phyloP scores from a whole-genome alignment of 768 basidiomycete species.

The Mycena crocata region DNA sequence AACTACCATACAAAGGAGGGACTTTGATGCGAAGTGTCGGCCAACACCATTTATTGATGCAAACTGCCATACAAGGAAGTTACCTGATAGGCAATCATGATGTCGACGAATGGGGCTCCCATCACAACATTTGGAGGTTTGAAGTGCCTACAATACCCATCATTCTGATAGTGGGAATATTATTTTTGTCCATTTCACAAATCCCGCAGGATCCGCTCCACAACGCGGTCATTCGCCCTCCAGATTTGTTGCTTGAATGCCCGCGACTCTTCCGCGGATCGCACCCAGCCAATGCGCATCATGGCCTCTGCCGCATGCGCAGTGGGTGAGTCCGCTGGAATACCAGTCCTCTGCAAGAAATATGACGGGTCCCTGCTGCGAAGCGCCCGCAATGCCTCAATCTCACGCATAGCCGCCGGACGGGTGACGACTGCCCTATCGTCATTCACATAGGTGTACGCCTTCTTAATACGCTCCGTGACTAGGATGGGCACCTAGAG shows the following conservation, averaged over 20 bases:
- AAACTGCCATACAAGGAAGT: no score
- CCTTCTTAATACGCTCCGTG: slow-evolving; percentile 50
- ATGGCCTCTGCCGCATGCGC: slow-evolving; percentile 40
- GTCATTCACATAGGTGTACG: slow-evolving; percentile 54
- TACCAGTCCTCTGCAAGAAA: slow-evolving; percentile 35
- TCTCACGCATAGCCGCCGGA: slow-evolving; percentile 53
- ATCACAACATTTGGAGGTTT: no score
- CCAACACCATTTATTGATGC: no score
- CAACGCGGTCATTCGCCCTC: slow-evolving; percentile 45
- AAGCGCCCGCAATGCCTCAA: slow-evolving; percentile 51
- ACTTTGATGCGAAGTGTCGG: no score
- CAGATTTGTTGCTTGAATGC: slow-evolving; percentile 47
- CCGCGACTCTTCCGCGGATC: slow-evolving; percentile 38
- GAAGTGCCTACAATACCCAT: no score
- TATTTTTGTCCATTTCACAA: no score
- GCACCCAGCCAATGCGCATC: slow-evolving; percentile 47
- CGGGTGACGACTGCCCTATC: slow-evolving; percentile 50
- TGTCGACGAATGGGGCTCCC: no score
- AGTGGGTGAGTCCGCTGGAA: slow-evolving; percentile 29
- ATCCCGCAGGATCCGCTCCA: slow-evolving; percentile 45
- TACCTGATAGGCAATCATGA: no score
- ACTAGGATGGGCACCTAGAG: slow-evolving; percentile 53
- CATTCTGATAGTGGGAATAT: no score
- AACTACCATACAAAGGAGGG: no score
- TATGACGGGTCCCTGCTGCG: slow-evolving; percentile 44